Evolutionary conservation across 306 rosid species (phyloP).

Genomic region (Cicer cuneatum): DNA sequence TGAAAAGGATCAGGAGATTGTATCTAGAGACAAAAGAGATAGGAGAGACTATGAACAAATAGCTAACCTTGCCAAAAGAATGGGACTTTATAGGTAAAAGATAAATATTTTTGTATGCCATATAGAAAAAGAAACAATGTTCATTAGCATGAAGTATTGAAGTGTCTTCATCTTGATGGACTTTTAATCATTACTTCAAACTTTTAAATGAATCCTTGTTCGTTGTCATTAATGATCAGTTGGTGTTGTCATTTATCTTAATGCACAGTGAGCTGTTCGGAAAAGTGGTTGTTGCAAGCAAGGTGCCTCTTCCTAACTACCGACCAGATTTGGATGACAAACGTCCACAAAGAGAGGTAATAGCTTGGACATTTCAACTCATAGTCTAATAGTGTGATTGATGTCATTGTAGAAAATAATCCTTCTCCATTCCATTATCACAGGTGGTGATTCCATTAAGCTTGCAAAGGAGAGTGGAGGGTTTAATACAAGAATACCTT

Average conservation of each 20-base stretch:
- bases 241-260: constrained; percentile 35
- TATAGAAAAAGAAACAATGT: constrained; percentile 11
- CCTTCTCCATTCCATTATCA: constrained; percentile 30
- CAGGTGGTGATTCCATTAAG: constrained; percentile 87
- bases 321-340: constrained; percentile 98
- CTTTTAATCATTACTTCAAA: constrained; percentile 16
- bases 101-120: constrained; percentile 17
- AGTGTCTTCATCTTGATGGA: constrained; percentile 10
- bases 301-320: constrained; percentile 96
- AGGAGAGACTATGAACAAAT: constrained; percentile 97
- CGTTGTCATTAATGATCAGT: constrained; percentile 10
- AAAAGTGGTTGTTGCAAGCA: constrained; percentile 94
- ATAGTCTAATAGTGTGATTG: constrained; percentile 31
- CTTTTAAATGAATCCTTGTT: constrained; percentile 15
- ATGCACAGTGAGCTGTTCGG: constrained; percentile 76
- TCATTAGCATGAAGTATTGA: constrained; percentile 23
- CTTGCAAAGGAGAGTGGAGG: constrained; percentile 95
- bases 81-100: constrained; percentile 84
- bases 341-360: constrained; percentile 98
- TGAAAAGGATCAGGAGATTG: constrained; percentile 90
- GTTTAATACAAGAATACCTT: constrained; percentile 86
- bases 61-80: constrained; percentile 87
- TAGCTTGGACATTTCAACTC: constrained; percentile 37
- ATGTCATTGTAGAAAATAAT: constrained; percentile 32
- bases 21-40: constrained; percentile 82